Percentiles rank a stretch among this genome's conserved stretches.
phyloP scores from a whole-genome alignment of 257 asterid genomes.

The Handroanthus guayacan region DNA sequence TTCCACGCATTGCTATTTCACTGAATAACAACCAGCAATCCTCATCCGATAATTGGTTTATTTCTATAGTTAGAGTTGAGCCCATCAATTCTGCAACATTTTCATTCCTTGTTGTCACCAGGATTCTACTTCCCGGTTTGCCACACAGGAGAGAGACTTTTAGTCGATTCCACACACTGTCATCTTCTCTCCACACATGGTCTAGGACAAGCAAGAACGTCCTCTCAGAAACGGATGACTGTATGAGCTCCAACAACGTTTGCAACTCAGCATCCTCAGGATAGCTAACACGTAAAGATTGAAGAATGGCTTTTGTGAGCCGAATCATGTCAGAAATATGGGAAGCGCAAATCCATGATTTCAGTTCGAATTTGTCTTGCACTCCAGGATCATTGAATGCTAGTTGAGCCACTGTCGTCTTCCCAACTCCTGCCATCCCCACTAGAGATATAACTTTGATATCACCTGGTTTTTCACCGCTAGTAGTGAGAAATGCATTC shows the following conservation, averaged over 20 bases:
- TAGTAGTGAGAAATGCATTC: neutral
- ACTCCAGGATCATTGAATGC: neutral
- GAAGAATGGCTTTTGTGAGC: neutral
- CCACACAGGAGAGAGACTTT: neutral
- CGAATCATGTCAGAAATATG: neutral
- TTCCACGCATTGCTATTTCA: neutral
- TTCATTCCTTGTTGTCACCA: neutral
- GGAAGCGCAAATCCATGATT: constrained; percentile 6
- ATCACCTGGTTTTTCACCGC: neutral
- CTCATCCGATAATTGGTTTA: neutral
- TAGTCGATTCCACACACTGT: neutral
- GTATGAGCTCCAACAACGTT: neutral
- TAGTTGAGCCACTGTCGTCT: constrained; percentile 17
- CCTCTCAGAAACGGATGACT: neutral
- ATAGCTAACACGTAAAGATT: neutral
- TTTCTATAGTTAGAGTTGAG: neutral
- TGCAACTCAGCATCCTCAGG: neutral
- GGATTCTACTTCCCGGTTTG: neutral
- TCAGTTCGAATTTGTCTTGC: neutral
- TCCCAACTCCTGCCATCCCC: constrained; percentile 26
- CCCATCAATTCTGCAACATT: neutral
- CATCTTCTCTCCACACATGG: neutral
- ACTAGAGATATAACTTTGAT: neutral
- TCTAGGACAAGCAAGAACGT: neutral
- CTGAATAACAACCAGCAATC: constrained; percentile 16